These are phyloP conservation scores for Arthroderma sp. DNA, from an alignment of 2,329 filamentous ascomycete species.

Conservation along the genomic window DNA sequence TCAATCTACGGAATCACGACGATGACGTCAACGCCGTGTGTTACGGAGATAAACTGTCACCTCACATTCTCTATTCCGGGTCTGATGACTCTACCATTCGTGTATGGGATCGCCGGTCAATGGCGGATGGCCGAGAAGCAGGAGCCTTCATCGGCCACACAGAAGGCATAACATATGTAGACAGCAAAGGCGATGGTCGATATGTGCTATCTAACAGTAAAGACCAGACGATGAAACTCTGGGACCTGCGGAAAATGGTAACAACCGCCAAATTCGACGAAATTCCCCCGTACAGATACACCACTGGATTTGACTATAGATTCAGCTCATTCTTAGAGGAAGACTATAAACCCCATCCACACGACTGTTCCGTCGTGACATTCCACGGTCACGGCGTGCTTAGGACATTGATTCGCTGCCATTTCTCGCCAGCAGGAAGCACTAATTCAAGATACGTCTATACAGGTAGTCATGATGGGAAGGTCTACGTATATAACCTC, in stretches of 20 bases:
- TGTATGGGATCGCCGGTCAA: constrained; percentile 79
- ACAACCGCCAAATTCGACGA: constrained; percentile 48
- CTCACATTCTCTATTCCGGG: constrained; percentile 90
- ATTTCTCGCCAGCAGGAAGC: constrained; percentile 79
- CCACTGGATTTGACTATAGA: constrained; percentile 52
- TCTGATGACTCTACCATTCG: constrained; percentile 90
- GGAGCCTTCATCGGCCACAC: constrained; percentile 44
- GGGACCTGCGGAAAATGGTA: constrained; percentile 88
- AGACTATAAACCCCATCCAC: constrained; percentile 53
- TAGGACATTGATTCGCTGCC: constrained; percentile 82
- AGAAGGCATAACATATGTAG: constrained; percentile 54
- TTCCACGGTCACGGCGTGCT: constrained; percentile 84
- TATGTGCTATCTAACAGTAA: constrained; percentile 93
- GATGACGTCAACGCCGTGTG: constrained; percentile 95
- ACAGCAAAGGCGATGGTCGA: constrained; percentile 74
- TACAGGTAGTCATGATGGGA: constrained; percentile 77
- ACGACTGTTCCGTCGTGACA: constrained; percentile 86
- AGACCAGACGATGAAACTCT: constrained; percentile 94
- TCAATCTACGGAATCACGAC: constrained; percentile 64
- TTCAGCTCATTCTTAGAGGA: constrained; percentile 44
- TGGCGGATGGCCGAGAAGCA: constrained; percentile 50
- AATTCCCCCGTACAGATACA: constrained; percentile 41
- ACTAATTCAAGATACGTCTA: constrained; percentile 90
- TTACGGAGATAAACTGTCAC: constrained; percentile 77
- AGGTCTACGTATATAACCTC: constrained; percentile 84